Evolutionary conservation across 306 rosid species (phyloP).

Genomic region (Prunus fruticosa): DNA sequence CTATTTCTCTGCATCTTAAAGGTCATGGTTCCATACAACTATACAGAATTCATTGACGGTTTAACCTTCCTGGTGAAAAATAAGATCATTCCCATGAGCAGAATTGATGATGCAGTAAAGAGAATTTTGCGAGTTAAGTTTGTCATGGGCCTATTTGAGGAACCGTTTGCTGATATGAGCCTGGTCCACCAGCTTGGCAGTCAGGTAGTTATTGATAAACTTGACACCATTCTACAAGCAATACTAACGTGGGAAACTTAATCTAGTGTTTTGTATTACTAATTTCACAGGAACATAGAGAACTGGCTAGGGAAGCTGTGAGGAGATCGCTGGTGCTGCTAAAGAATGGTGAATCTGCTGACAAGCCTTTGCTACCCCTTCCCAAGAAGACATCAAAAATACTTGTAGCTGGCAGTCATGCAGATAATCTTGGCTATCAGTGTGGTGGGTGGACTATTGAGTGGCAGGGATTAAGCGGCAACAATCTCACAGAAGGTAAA

Average conservation of each 20-base stretch:
- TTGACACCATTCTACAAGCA: background rate
- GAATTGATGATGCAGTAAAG: constrained; percentile 43
- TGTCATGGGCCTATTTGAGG: constrained; percentile 37
- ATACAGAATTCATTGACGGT: constrained; percentile 33
- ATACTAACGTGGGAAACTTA: background rate
- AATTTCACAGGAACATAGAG: constrained; percentile 32
- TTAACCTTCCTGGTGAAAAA: constrained; percentile 26
- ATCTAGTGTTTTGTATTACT: background rate
- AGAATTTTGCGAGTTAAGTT: constrained; percentile 39
- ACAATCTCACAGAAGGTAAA: constrained; percentile 19
- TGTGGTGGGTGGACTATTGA: constrained; percentile 49
- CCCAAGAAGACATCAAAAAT: constrained; percentile 31
- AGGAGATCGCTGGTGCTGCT: constrained; percentile 34
- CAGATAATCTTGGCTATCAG: constrained; percentile 39
- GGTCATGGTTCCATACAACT: constrained; percentile 38
- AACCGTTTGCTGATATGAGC: constrained; percentile 36
- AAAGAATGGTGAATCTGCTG: constrained; percentile 32
- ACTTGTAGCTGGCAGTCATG: constrained; percentile 41
- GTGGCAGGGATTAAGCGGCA: constrained; percentile 34
- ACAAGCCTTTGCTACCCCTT: constrained; percentile 31
- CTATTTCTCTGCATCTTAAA: background rate
- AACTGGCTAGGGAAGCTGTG: constrained; percentile 44
- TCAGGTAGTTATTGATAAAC: constrained; percentile 15
- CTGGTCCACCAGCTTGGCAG: constrained; percentile 31
- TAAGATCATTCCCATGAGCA: constrained; percentile 31